Evolutionary conservation across 2,329 filamentous ascomycete species (phyloP).

Genomic region (Penicillium sp.): DNA sequence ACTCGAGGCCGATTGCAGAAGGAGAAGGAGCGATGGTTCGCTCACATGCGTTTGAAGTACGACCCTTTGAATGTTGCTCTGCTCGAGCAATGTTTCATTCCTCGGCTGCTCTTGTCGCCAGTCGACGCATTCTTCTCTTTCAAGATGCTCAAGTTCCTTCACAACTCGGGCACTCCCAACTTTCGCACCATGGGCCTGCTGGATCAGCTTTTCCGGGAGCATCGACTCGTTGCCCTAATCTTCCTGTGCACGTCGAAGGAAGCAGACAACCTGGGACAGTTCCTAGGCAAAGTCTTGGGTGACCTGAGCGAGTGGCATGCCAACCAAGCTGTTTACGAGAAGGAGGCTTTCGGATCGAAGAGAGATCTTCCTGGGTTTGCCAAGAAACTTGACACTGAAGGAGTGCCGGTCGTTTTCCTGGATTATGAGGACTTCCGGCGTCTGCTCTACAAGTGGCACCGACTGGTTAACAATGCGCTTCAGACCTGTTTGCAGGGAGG

Average conservation of each 20-base stretch:
- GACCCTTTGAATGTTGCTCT: slow-evolving; percentile 72
- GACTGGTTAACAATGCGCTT: slow-evolving; percentile 74
- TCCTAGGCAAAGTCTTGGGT: slow-evolving; percentile 77
- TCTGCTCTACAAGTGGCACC: slow-evolving; percentile 87
- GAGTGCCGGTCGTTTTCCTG: slow-evolving; percentile 70
- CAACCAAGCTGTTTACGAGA: slow-evolving; percentile 74
- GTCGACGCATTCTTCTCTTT: slow-evolving; percentile 88
- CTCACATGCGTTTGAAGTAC: slow-evolving; percentile 62
- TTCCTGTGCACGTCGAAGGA: slow-evolving; percentile 90
- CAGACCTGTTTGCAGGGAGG: slow-evolving; percentile 77
- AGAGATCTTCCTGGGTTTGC: slow-evolving; percentile 76
- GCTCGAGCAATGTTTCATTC: slow-evolving; percentile 90
- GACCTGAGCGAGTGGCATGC: slow-evolving; percentile 85
- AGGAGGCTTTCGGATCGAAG: slow-evolving; percentile 71
- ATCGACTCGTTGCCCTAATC: slow-evolving; percentile 77
- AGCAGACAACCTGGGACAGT: slow-evolving; percentile 88
- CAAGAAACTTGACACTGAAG: slow-evolving; percentile 68
- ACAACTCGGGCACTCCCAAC: slow-evolving; percentile 78
- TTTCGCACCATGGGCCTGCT: slow-evolving; percentile 86
- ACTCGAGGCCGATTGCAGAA: slow-evolving; percentile 70
- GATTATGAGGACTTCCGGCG: slow-evolving; percentile 86
- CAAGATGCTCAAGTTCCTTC: slow-evolving; percentile 82
- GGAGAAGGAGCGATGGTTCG: slow-evolving; percentile 79
- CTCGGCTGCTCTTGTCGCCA: slow-evolving; percentile 78
- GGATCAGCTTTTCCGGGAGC: slow-evolving; percentile 79